Base-by-base conservation (phyloP, 805 yeast genomes). In the Candida ipomoeae region DNA sequence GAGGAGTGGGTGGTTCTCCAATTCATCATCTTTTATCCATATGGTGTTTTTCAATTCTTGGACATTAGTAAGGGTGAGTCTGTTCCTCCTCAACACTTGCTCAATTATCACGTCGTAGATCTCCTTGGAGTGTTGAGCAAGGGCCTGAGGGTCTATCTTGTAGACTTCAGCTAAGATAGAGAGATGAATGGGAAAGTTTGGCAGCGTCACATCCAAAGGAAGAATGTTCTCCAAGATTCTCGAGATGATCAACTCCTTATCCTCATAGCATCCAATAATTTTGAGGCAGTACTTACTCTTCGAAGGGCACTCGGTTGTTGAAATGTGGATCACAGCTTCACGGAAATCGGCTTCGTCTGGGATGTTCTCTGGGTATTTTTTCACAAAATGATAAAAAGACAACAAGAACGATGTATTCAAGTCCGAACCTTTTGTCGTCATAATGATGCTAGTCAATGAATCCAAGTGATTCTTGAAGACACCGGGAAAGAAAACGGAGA, bases 261-360 rank as follows among this genome's bases (percentile, higher is more conserved):
- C 67, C 3, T 72, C 64, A 2, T 76, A 65, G n/a, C 80, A 68
- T 2, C 81, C 75, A 6, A 87, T 53, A 6, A 87, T 67, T 60
- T 81, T 83, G 7, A 81, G 68, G 0, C 91, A 77, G 61, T 83
- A 87, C 58, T 75, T 81, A 0, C 92, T 84, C 57, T 84, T 89
- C 8, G 59, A 39, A 1, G 87, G 81, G 2, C 78, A 65, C 0
- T 92, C 92, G 1, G 60, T 56, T 0, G 69, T 54, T 0, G 85
- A 79, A 26, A 84, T 66, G 1, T 66, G 62, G 40, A 72, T 67
- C 44, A 89, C 63, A 13, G 69, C 66, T 7, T 76, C 75, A 14
- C 70, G 56, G 54, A 84, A 81, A 3, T 59, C 60, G 8, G 69
- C 71, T 20, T 73, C 71, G n/a, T 67, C 65, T 3, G 82, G 77